phyloP scores from a whole-genome alignment of 345 rosid species.

The Sisymbrium irio region DNA sequence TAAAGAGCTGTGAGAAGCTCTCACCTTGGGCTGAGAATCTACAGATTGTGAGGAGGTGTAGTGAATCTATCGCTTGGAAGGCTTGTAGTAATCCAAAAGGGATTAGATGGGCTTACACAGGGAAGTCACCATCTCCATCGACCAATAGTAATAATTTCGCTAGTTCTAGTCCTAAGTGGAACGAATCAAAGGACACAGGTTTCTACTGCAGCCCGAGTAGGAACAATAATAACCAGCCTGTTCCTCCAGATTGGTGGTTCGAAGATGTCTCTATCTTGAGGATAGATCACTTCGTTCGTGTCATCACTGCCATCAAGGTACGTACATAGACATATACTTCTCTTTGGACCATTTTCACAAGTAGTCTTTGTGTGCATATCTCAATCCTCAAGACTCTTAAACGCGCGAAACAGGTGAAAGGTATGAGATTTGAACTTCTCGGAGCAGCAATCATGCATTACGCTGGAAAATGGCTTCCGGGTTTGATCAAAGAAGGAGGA shows the following conservation, averaged over 20 bases:
- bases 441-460: constrained; percentile 89
- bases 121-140: constrained; percentile 54
- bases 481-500: constrained; percentile 59
- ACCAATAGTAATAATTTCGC: constrained; percentile 4
- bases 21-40: constrained; percentile 99
- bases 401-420: constrained; percentile 48
- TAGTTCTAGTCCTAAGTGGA: constrained; percentile 77
- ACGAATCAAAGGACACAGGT: constrained; percentile 58
- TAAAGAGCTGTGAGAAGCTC: constrained; percentile 89
- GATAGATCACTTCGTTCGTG: constrained; percentile 93
- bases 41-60: constrained; percentile 89
- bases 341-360: background rate
- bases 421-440: constrained; percentile 84
- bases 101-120: constrained; percentile 87
- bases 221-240: constrained; percentile 61
- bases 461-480: constrained; percentile 84
- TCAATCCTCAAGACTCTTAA: background rate
- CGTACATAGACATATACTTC: background rate
- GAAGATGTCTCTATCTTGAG: constrained; percentile 94
- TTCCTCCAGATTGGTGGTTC: constrained; percentile 99
- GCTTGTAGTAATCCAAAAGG: constrained; percentile 98
- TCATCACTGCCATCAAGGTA: constrained; percentile 86
- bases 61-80: constrained; percentile 99
- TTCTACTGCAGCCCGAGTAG: constrained; percentile 58
- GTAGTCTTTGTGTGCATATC: background rate